These are phyloP conservation scores for Kwoniella botswanensis DNA, from an alignment of 768 basidiomycete species.

Conservation along the genomic window DNA sequence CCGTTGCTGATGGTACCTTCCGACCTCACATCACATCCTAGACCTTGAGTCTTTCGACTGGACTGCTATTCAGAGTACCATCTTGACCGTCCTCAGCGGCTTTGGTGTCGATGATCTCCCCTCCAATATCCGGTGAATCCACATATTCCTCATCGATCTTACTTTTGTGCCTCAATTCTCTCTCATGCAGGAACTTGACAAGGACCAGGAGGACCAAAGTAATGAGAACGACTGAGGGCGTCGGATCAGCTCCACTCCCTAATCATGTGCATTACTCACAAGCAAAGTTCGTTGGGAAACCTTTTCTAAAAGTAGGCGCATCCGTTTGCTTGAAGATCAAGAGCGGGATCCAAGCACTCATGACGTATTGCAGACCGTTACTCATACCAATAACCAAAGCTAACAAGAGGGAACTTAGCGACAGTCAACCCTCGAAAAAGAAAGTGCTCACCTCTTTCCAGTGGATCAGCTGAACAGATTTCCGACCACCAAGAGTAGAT, in stretches of 20 bases:
- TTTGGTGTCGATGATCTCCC: not conserved
- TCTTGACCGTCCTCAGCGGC: not conserved
- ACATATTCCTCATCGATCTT: not conserved
- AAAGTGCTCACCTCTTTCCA: conserved; percentile 10
- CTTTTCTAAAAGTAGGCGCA: conserved; percentile 17
- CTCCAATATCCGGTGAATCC: not conserved
- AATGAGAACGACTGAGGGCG: conserved; percentile 3
- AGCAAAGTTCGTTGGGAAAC: conserved; percentile 14
- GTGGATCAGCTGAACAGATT: conserved; percentile 16
- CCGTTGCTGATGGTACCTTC: too few species aligned
- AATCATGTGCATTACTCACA: conserved; percentile 1
- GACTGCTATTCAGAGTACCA: not conserved
- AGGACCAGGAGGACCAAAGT: conserved; percentile 5
- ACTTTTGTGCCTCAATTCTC: not conserved
- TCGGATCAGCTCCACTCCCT: not conserved
- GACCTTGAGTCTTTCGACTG: too few species aligned
- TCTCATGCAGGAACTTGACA: conserved; percentile 10
- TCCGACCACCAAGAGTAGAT: conserved; percentile 16
- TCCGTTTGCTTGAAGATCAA: conserved; percentile 25
- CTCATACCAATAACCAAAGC: conserved; percentile 9
- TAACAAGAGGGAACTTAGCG: not conserved
- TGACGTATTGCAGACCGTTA: conserved; percentile 17
- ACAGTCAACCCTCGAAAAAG: not conserved
- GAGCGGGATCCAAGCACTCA: conserved; percentile 16
- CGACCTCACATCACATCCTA: too few species aligned